Percentiles rank a stretch among this genome's conserved stretches.
Conservation (phyloP, 1,139 yeast species). For the Magnusiomyces ingens region DNA sequence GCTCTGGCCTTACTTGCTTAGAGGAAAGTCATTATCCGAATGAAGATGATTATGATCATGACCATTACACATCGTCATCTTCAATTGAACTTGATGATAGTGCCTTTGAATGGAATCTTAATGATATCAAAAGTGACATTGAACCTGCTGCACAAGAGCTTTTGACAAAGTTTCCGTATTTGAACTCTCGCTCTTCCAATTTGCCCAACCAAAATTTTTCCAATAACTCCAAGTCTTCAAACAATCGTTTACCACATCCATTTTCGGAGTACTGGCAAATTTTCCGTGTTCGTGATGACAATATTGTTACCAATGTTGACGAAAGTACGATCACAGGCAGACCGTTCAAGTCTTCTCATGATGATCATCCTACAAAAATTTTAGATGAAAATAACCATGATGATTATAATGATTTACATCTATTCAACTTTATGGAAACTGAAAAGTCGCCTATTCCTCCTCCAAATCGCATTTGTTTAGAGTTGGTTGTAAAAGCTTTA, state of each 20-base stretch:
- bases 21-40: neutral
- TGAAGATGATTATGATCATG: conserved; percentile 4
- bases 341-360: conserved; percentile 2
- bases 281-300: conserved; percentile 29
- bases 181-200: conserved; percentile 20
- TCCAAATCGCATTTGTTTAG: conserved; percentile 8
- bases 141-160: conserved; percentile 33
- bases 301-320: conserved; percentile 26
- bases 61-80: conserved; percentile 11
- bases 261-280: conserved; percentile 33
- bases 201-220: conserved; percentile 18
- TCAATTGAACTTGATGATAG: conserved; percentile 23
- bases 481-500: conserved; percentile 9
- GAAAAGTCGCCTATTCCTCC: conserved; percentile 14
- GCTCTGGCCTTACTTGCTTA: neutral
- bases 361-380: conserved; percentile 6
- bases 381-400: conserved; percentile 4
- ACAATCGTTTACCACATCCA: conserved; percentile 25
- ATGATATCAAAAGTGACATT: conserved; percentile 29
- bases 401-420: conserved; percentile 1
- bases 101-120: conserved; percentile 31
- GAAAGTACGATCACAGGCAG: conserved; percentile 7
- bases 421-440: conserved; percentile 4
- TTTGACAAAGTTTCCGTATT: conserved; percentile 25
- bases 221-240: conserved; percentile 17